Percentiles rank a stretch among this genome's conserved stretches.
Conservation (phyloP, 192 early-diverging fungal genomes). For the Podila epigama region DNA sequence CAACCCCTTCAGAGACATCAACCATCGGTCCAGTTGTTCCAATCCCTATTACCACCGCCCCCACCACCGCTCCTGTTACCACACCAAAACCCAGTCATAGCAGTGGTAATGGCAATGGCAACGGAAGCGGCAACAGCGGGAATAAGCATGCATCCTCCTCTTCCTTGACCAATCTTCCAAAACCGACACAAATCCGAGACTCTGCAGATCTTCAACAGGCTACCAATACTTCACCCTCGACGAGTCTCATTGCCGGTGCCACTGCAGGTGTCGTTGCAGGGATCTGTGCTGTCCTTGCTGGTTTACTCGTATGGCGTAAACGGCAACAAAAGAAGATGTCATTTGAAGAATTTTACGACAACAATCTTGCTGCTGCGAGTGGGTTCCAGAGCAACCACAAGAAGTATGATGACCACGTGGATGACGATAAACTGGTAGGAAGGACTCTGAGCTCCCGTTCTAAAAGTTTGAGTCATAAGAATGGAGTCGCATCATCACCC, state of each 20-base stretch:
- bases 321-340: constrained; percentile 2
- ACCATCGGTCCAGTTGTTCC: neutral
- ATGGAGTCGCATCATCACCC: no score
- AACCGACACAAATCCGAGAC: neutral
- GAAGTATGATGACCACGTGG: no score
- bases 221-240: neutral
- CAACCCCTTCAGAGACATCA: neutral
- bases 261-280: constrained; percentile 11
- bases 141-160: neutral
- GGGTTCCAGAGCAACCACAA: constrained; percentile 1
- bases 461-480: no score
- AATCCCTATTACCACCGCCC: neutral
- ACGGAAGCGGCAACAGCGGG: neutral
- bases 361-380: constrained; percentile 15
- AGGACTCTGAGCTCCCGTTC: no score
- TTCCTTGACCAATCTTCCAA: neutral
- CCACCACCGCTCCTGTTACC: neutral
- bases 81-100: neutral
- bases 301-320: constrained; percentile 17
- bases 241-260: constrained; percentile 1
- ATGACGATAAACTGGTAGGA: no score
- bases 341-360: constrained; percentile 5
- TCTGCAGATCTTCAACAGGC: constrained; percentile 2
- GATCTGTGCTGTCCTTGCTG: constrained; percentile 13
- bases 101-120: neutral